Evolutionary conservation across 108 stramenopile species (phyloP).

Genomic region (Conticribra guillardii): DNA sequence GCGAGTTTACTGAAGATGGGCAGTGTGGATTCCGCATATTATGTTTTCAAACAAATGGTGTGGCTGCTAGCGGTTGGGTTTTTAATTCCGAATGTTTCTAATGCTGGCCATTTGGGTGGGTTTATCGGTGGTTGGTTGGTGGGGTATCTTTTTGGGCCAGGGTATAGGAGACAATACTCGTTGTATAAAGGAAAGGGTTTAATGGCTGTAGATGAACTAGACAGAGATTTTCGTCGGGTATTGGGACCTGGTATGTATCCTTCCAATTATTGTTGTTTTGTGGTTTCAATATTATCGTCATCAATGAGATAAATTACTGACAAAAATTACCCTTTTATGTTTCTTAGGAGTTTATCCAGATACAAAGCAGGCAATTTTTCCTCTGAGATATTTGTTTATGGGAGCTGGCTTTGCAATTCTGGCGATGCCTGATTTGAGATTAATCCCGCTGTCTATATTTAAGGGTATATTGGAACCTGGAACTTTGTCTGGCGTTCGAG

Average conservation of each 20-base stretch:
- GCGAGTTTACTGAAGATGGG: constrained; percentile 67
- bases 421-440: constrained; percentile 35
- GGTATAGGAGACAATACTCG: constrained; percentile 62
- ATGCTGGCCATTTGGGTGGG: constrained; percentile 73
- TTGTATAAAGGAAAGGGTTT: constrained; percentile 35
- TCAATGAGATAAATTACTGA: no score
- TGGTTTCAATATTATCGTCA: no score
- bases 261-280: no score
- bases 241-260: constrained; percentile 76
- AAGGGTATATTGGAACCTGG: constrained; percentile 47
- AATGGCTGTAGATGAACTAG: constrained; percentile 53
- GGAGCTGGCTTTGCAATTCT: constrained; percentile 23
- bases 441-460: constrained; percentile 40
- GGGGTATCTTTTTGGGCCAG: constrained; percentile 70
- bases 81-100: constrained; percentile 63
- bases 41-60: constrained; percentile 64
- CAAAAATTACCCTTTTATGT: no score
- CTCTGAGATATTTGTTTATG: constrained; percentile 57
- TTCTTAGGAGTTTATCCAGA: constrained; percentile 33
- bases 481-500: constrained; percentile 33
- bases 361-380: constrained; percentile 42
- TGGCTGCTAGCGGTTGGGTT: constrained; percentile 57
- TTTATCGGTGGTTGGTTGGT: constrained; percentile 70
- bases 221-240: constrained; percentile 60
- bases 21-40: constrained; percentile 40